Base-by-base conservation (phyloP, 2,329 filamentous ascomycete genomes). In the Penicillium olsonii region DNA sequence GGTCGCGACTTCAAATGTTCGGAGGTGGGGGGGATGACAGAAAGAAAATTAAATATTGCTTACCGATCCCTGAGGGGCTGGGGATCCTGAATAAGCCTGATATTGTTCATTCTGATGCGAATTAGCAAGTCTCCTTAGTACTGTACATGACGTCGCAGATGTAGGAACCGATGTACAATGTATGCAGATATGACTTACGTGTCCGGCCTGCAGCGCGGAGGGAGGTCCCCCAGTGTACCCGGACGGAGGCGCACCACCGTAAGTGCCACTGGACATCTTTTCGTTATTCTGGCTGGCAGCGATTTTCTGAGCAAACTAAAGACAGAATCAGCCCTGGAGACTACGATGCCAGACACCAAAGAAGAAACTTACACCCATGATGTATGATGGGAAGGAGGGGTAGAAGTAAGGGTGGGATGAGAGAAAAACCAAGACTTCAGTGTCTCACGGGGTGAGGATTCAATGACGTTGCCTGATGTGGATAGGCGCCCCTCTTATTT, bases 31-130 rank as follows among this genome's bases (percentile, higher is more conserved):
- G 33, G 44, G 51, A 42, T 52, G 42, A 47, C 24, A 43, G 47
- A 52, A 52, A 44, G 42, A 17, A 48, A 43, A 53, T 27, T 37
- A 55, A 55, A 52, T 17, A 34, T 56, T 52, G 64, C 70, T 68
- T 73, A 73, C 70, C 64, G 68, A 60, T 57, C 62, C 64, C 53
- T 64, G 61, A 42, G 61, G 58, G 51, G 65, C 62, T 53, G 63
- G 52, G 39, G 62, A 66, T 60, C 74, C 76, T 60, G 75, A 76
- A 65, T 80, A 84, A 57, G 80, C 76, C 71, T 83, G 79, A 69
- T 84, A 83, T 62, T 76, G 73, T 43, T 53, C 53, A 35, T 17
- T 40, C 47, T 48, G 33, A n/a, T 12, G 20, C 11, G 20, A 15
- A 45, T 39, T 26, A 26, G 20, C 4, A 7, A 7, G 15, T 31